These are phyloP conservation scores for Fusarium fracticaudum DNA, from an alignment of 2,329 filamentous ascomycete genomes.

Conservation along the genomic window DNA sequence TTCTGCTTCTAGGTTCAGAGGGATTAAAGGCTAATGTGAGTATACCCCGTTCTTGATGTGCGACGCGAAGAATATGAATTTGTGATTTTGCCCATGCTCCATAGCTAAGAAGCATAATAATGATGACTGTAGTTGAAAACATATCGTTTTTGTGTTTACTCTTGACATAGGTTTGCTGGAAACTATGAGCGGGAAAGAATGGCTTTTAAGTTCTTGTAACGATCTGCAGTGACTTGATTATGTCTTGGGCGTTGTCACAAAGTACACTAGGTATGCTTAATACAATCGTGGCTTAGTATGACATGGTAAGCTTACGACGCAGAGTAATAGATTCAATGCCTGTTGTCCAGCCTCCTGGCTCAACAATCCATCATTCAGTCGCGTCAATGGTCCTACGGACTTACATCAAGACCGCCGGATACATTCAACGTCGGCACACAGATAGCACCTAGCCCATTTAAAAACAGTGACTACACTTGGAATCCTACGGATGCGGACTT, in stretches of 20 bases:
- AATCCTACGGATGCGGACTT: neutral
- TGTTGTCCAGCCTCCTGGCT: neutral
- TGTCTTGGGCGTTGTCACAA: neutral
- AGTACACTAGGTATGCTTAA: neutral
- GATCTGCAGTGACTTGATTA: rapidly evolving
- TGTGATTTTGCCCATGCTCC: neutral
- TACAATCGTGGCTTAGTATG: neutral
- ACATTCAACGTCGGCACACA: rapidly evolving
- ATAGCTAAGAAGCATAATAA: neutral
- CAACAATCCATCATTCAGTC: rapidly evolving
- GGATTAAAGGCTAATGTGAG: neutral
- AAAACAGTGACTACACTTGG: rapidly evolving
- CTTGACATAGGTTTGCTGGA: rapidly evolving
- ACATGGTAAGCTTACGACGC: neutral
- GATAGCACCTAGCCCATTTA: rapidly evolving
- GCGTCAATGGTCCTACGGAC: neutral
- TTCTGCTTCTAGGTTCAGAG: neutral
- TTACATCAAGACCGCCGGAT: neutral
- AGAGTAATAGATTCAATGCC: rapidly evolving
- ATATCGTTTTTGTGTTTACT: rapidly evolving
- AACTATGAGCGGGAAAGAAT: rapidly evolving
- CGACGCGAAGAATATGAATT: neutral
- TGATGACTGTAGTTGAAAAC: rapidly evolving
- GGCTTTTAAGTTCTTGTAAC: neutral
- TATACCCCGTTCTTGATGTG: neutral